These are phyloP conservation scores for Erythrophleum ivorense DNA, from an alignment of 331 rosid genomes.

Conservation along the genomic window DNA sequence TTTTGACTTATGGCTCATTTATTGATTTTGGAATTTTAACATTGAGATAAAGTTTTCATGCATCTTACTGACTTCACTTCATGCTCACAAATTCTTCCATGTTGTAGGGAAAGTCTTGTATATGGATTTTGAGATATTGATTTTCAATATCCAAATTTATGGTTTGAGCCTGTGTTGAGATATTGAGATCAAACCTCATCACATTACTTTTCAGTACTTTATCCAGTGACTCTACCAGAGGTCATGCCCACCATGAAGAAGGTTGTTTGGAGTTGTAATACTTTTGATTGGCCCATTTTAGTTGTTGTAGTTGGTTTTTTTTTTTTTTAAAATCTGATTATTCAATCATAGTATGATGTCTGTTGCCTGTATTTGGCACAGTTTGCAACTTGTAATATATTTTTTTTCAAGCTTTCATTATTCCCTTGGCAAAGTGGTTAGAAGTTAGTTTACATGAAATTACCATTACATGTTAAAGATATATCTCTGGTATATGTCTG, in stretches of 20 bases:
- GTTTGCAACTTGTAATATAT: not conserved
- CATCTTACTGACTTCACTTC: slow-evolving; percentile 27
- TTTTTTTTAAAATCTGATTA: not conserved
- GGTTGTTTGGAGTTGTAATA: slow-evolving; percentile 47
- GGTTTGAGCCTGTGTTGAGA: slow-evolving; percentile 42
- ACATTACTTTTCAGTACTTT: slow-evolving; percentile 12
- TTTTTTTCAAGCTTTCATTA: not conserved
- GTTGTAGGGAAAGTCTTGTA: slow-evolving; percentile 42
- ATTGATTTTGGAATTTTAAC: slow-evolving; percentile 17
- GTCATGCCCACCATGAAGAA: slow-evolving; percentile 67
- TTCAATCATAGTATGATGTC: slow-evolving; percentile 4
- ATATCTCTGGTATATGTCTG: not conserved
- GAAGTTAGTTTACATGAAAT: slow-evolving; percentile 1
- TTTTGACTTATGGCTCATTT: slow-evolving; percentile 8
- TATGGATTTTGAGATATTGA: slow-evolving; percentile 36
- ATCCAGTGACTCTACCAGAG: slow-evolving; percentile 35
- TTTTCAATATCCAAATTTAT: slow-evolving; percentile 44
- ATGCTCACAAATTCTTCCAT: slow-evolving; percentile 36
- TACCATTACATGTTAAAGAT: not conserved
- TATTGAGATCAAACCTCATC: slow-evolving; percentile 35
- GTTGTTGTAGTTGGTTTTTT: not conserved
- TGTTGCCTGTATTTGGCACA: not conserved
- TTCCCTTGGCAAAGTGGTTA: slow-evolving; percentile 12
- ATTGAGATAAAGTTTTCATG: slow-evolving; percentile 8
- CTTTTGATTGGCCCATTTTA: slow-evolving; percentile 28